Conservation (phyloP, 305 asterid genomes). For the Withania somnifera region DNA sequence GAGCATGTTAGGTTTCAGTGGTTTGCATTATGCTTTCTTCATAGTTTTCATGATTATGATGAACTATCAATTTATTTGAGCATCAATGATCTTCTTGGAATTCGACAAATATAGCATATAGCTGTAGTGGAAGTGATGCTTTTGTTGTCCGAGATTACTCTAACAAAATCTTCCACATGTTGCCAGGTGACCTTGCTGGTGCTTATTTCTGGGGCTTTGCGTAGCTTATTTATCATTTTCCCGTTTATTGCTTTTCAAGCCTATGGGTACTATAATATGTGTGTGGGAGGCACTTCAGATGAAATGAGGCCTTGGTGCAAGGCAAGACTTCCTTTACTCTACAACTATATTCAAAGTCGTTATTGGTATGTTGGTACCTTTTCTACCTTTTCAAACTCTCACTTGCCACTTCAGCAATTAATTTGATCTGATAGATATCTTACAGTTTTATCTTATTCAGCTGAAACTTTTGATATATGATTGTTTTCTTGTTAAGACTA, state of each 20-base stretch:
- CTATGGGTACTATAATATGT: constrained; percentile 66
- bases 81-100: neutral
- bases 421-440: neutral
- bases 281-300: constrained; percentile 33
- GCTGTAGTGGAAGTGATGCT: neutral
- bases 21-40: neutral
- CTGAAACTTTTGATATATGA: neutral
- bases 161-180: constrained; percentile 4
- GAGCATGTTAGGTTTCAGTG: neutral
- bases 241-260: constrained; percentile 81
- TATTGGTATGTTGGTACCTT: constrained; percentile 63
- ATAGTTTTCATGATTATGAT: neutral
- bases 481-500: neutral
- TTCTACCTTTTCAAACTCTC: neutral
- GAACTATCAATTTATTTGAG: neutral
- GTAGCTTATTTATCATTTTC: constrained; percentile 42
- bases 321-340: constrained; percentile 79
- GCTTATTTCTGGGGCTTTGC: constrained; percentile 53
- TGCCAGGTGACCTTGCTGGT: constrained; percentile 45
- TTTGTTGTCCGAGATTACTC: neutral
- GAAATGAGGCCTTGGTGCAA: constrained; percentile 93
- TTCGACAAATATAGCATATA: neutral
- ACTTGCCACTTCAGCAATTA: neutral
- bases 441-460: neutral
- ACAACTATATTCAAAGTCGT: constrained; percentile 85